phyloP scores from a whole-genome alignment of 2,329 filamentous ascomycete genomes.

The Colletotrichum orchidophilum region DNA sequence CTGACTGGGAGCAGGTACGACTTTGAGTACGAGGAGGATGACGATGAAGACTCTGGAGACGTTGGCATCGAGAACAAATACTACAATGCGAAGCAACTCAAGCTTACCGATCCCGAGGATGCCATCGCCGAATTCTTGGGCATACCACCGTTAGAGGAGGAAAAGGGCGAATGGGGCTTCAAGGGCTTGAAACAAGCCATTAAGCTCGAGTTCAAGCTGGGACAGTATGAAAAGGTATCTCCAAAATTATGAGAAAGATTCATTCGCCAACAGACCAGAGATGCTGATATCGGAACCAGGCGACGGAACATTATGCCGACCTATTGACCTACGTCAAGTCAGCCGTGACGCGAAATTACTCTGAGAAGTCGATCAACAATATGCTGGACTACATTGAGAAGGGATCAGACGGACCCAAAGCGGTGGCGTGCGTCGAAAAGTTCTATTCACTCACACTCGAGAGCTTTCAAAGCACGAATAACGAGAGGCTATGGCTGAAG shows the following conservation, averaged over 20 bases:
- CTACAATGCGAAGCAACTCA: slow-evolving; percentile 99
- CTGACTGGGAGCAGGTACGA: slow-evolving; percentile 70
- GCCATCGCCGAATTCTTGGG: slow-evolving; percentile 94
- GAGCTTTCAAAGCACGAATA: slow-evolving; percentile 97
- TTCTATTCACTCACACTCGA: slow-evolving; percentile 95
- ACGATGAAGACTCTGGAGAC: slow-evolving; percentile 87
- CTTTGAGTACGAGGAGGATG: slow-evolving; percentile 95
- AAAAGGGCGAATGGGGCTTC: slow-evolving; percentile 99
- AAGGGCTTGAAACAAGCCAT: slow-evolving; percentile 98
- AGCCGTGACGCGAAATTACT: slow-evolving; percentile 96
- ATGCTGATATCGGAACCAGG: slow-evolving; percentile 58
- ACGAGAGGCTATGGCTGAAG: slow-evolving; percentile 96
- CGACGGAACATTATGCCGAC: slow-evolving; percentile 90
- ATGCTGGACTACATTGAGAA: slow-evolving; percentile 99
- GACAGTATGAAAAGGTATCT: slow-evolving; percentile 81
- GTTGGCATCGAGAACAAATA: slow-evolving; percentile 99
- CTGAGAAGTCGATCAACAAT: slow-evolving; percentile 99
- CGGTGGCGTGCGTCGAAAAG: slow-evolving; percentile 84
- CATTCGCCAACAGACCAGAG: background rate
- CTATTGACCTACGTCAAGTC: slow-evolving; percentile 97
- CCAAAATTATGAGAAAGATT: background rate
- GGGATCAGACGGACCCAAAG: slow-evolving; percentile 74
- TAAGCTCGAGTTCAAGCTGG: slow-evolving; percentile 94
- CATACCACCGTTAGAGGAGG: slow-evolving; percentile 82
- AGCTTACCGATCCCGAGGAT: slow-evolving; percentile 84